Evolutionary conservation across 2,329 filamentous ascomycete genomes (phyloP), one percentile per base, ranked within the genome.

Genomic region (Cytospora paraplurivora): DNA sequence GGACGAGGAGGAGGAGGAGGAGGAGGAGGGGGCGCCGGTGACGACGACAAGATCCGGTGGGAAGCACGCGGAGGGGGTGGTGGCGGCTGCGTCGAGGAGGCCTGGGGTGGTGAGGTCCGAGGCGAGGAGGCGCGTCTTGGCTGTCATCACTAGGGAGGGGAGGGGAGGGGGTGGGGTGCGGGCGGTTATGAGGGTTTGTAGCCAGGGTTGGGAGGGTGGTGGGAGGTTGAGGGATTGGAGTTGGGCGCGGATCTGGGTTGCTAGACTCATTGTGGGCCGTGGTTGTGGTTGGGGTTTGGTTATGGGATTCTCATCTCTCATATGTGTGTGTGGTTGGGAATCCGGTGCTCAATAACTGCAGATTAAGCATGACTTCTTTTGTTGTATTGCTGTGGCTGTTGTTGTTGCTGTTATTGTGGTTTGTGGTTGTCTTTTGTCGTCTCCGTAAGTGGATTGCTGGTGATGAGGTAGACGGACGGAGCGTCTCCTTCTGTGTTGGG

Each of bases 51-150:
- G 35, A 71, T 83, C 74, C 64, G 88, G 71, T 60, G 86, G 71
- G 65, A 19, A 19, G 5, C 93, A 79, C 8, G 79, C 69, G 21
- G 85, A 77, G 1, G 75, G 67, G 1, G 78, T 69, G 8, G 74
- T 58, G 56, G 73, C 65, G 66, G 76, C 66, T 19, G 79, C 38
- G 71, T 83, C 75, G 64, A 88, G 72, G 62, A 86, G 71, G 65
- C 72, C 76, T 0, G 88, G 83, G 3, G 80, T 77, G 1, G 89
- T 88, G 67, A 98, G 85, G 77, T 97, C 91, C 44, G 88, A 85
- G 35, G 88, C 85, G 6, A 97, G 84, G 12, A 98, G 80, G 60
- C 92, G 92, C 69, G 93, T 89, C 68, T 90, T 87, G 44, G 90
- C 90, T 2, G 93, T 95, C 66, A 92, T 91, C 62, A 90, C 81